phyloP scores from a whole-genome alignment of 169 alveolate species.

The Plasmodium gallinaceum region DNA sequence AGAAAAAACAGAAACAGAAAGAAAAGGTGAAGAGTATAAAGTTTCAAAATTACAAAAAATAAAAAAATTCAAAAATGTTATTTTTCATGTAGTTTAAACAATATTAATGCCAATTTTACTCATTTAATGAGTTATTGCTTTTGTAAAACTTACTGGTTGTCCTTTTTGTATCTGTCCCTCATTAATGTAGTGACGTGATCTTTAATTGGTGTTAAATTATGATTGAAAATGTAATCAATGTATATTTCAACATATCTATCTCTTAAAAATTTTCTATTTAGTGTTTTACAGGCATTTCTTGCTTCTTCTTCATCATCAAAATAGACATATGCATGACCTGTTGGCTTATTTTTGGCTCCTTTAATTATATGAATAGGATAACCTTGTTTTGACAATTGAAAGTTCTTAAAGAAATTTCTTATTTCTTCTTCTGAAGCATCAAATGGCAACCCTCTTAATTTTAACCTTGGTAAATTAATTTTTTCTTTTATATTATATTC shows the following conservation, averaged over 20 bases:
- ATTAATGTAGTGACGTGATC: conserved; percentile 70
- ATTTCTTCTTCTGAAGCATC: conserved; percentile 68
- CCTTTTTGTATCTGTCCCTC: conserved; percentile 72
- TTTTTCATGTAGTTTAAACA: no score
- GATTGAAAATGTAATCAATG: conserved; percentile 55
- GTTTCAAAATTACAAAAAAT: no score
- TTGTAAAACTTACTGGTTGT: conserved; percentile 52
- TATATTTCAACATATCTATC: conserved; percentile 68
- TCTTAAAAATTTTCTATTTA: conserved; percentile 56
- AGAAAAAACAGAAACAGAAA: no score
- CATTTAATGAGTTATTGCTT: no score
- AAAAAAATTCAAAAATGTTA: no score
- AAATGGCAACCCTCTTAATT: conserved; percentile 69
- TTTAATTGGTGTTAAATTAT: conserved; percentile 53
- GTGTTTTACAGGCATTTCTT: conserved; percentile 59
- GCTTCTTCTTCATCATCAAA: conserved; percentile 75
- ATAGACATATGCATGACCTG: conserved; percentile 74
- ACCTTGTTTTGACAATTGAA: conserved; percentile 34
- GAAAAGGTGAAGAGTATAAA: no score
- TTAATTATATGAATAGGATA: conserved; percentile 52
- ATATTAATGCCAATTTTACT: no score
- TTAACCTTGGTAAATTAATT: conserved; percentile 63
- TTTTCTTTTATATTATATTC: conserved; percentile 52
- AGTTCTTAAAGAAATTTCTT: conserved; percentile 43
- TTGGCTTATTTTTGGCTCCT: conserved; percentile 60